A percentile compares a stretch with the other conserved stretches of the same genome.
These are phyloP conservation scores for Rhizomucor pusillus DNA, from an alignment of 371 early-diverging fungal genomes.

Conservation along the genomic window DNA sequence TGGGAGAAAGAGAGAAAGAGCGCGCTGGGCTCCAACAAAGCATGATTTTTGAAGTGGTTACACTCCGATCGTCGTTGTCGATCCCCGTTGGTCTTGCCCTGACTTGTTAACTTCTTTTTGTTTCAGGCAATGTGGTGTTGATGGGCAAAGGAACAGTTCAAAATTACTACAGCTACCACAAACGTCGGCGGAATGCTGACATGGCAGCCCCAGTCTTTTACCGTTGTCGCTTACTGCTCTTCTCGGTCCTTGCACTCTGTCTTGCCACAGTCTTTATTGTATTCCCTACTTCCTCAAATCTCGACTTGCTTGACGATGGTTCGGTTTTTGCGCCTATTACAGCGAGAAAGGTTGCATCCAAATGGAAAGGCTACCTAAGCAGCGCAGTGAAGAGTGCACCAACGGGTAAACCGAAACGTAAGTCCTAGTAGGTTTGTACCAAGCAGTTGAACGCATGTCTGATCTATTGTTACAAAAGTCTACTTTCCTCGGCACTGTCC, in stretches of 20 bases:
- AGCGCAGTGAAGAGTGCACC: slow-evolving; percentile 10
- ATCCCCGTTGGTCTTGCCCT: too few species aligned
- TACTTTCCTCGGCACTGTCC: slow-evolving; percentile 53
- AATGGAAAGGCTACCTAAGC: slow-evolving; percentile 27
- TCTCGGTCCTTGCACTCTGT: background rate
- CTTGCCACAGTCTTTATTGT: slow-evolving; percentile 4
- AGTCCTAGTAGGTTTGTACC: background rate
- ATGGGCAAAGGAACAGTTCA: too few species aligned
- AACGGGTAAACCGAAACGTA: slow-evolving; percentile 30
- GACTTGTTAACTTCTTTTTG: too few species aligned
- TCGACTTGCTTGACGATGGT: slow-evolving; percentile 15
- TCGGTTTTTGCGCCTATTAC: slow-evolving; percentile 29
- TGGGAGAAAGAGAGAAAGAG: slow-evolving; percentile 1
- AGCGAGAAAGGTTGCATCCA: slow-evolving; percentile 15
- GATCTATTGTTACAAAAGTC: slow-evolving; percentile 19
- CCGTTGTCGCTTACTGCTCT: background rate
- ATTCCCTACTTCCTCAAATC: background rate
- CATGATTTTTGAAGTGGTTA: too few species aligned
- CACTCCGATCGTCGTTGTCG: too few species aligned
- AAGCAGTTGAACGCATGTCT: too few species aligned
- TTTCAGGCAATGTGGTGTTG: too few species aligned
- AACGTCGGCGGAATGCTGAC: too few species aligned
- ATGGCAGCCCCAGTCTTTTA: too few species aligned
- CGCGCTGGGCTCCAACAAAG: background rate
- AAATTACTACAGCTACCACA: too few species aligned